Percentiles rank a stretch among this genome's conserved stretches.
Evolutionary conservation across 345 rosid species (phyloP).

Genomic region (Microcos paniculata): DNA sequence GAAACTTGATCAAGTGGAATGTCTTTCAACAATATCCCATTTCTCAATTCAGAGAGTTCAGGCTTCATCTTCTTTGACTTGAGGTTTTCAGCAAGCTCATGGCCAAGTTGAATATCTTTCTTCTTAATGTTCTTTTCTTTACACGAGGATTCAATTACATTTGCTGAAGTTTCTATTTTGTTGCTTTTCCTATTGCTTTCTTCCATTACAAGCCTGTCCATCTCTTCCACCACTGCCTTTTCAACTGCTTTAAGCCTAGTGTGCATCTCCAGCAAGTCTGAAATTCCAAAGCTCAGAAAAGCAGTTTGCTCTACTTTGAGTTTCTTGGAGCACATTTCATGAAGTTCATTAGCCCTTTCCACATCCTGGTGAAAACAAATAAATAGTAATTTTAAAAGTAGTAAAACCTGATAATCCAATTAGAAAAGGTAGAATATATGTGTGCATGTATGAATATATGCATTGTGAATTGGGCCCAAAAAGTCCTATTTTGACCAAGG

Average conservation of each 20-base stretch:
- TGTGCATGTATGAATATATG: neutral
- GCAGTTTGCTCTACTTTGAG: constrained; percentile 25
- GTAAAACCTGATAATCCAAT: neutral
- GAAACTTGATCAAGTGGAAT: constrained; percentile 70
- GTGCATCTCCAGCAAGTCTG: constrained; percentile 52
- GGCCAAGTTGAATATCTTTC: constrained; percentile 32
- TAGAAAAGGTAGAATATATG: neutral
- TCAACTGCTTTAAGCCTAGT: constrained; percentile 51
- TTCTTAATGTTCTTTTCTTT: constrained; percentile 22
- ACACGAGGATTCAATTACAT: constrained; percentile 19
- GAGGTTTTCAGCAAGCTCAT: constrained; percentile 34
- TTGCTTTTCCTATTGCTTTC: constrained; percentile 17
- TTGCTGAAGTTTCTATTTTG: constrained; percentile 15
- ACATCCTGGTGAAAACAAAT: constrained; percentile 24
- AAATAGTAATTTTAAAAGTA: neutral
- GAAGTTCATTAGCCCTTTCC: constrained; percentile 25
- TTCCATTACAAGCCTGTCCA: constrained; percentile 36
- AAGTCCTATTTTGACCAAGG: neutral
- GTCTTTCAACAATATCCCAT: constrained; percentile 54
- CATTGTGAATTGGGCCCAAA: neutral
- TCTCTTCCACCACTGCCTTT: constrained; percentile 56
- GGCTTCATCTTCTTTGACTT: constrained; percentile 35
- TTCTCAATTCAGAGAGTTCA: constrained; percentile 35
- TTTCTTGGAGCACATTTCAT: constrained; percentile 29
- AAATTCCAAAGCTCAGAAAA: constrained; percentile 39